phyloP scores from a whole-genome alignment of 805 yeast species.

The Priceomyces carsonii region DNA sequence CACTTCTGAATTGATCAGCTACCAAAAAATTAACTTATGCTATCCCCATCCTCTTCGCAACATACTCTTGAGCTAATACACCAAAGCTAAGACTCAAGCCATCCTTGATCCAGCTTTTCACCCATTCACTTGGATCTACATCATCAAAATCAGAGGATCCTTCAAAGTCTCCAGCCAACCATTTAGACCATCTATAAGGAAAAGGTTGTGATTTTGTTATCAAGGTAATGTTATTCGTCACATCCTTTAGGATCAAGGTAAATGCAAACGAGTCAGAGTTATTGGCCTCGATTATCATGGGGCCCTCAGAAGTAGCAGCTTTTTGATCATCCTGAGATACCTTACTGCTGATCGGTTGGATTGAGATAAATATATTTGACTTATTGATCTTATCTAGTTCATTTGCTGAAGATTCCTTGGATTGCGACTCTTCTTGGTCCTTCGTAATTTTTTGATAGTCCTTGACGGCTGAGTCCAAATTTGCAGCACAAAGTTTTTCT shows the following conservation, averaged over 20 bases:
- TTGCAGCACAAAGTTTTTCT: constrained; percentile 85
- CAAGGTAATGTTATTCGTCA: constrained; percentile 71
- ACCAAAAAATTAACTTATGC: no score
- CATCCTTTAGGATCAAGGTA: constrained; percentile 73
- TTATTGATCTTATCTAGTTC: constrained; percentile 24
- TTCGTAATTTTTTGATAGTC: constrained; percentile 31
- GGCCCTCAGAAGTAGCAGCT: constrained; percentile 15
- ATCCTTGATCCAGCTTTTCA: constrained; percentile 43
- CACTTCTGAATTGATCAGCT: no score
- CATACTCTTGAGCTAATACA: constrained; percentile 85
- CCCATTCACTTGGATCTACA: constrained; percentile 46
- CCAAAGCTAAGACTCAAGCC: constrained; percentile 83
- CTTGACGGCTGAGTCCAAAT: constrained; percentile 73
- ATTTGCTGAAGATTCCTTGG: constrained; percentile 13
- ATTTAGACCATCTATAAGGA: constrained; percentile 88
- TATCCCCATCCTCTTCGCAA: constrained; percentile 82
- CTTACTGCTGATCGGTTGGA: constrained; percentile 57
- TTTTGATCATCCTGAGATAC: constrained; percentile 30
- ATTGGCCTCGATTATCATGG: constrained; percentile 45
- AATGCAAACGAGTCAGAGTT: constrained; percentile 67
- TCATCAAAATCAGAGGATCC: constrained; percentile 23
- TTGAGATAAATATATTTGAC: constrained; percentile 70
- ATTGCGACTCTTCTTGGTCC: constrained; percentile 20
- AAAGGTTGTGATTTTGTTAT: constrained; percentile 84
- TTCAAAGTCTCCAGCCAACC: constrained; percentile 64